These are phyloP conservation scores for Paecilomyces formosus DNA, from an alignment of 2,329 filamentous ascomycete genomes.

Conservation along the genomic window DNA sequence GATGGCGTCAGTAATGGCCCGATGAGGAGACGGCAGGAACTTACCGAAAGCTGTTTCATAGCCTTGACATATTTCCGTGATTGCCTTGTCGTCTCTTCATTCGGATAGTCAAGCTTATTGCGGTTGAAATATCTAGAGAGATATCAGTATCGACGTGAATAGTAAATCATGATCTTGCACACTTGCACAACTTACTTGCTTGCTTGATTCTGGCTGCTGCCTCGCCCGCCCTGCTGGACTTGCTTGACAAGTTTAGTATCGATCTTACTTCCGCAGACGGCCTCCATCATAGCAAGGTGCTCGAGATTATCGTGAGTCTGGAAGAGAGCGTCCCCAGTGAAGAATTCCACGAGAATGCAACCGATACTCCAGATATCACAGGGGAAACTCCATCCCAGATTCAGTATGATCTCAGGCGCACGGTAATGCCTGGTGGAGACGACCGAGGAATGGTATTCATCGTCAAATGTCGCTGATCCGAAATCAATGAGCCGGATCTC, in stretches of 20 bases:
- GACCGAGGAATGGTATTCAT: conserved; percentile 62
- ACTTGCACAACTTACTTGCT: conserved; percentile 43
- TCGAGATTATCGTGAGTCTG: conserved; percentile 63
- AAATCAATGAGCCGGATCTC: conserved; percentile 63
- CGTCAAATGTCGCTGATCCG: conserved; percentile 60
- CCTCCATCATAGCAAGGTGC: conserved; percentile 64
- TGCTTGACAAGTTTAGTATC: conserved; percentile 49
- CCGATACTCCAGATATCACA: conserved; percentile 66
- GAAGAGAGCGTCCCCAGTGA: conserved; percentile 60
- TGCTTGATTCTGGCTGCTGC: conserved; percentile 45
- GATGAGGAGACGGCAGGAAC: conserved; percentile 14
- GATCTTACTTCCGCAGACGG: conserved; percentile 50
- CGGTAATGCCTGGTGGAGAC: conserved; percentile 61
- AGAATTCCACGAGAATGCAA: conserved; percentile 62
- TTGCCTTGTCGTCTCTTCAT: conserved; percentile 54
- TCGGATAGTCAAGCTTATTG: conserved; percentile 56
- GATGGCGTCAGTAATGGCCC: conserved; percentile 10
- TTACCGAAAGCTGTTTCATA: conserved; percentile 57
- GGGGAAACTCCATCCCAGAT: conserved; percentile 60
- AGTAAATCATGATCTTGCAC: background rate
- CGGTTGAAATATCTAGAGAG: conserved; percentile 45
- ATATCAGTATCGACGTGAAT: conserved; percentile 24
- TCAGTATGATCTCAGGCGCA: conserved; percentile 60
- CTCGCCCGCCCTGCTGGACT: conserved; percentile 41
- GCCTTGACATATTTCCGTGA: conserved; percentile 60